Base-by-base conservation (phyloP, 768 basidiomycete genomes). In the Serendipita vermifera region DNA sequence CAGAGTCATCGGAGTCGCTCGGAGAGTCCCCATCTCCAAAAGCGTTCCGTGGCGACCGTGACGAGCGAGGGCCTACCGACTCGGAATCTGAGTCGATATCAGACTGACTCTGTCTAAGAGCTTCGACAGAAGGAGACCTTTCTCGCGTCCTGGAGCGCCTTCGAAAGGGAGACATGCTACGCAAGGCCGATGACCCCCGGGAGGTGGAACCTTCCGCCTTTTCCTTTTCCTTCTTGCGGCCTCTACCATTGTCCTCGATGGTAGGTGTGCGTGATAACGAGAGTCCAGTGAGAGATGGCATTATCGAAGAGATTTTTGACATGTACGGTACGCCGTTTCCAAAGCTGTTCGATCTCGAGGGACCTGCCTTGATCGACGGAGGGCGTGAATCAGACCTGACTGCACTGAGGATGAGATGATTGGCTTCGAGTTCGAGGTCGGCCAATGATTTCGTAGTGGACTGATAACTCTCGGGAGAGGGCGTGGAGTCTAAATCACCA, bases 161-260 rank as follows among this genome's bases (percentile, higher is more conserved):
- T 38, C 72, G 73, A 66, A 96, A 94, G 38, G 92, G 87, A 2
- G 89, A 88, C 62, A 82, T 75, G 41, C 86, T 84, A 35, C 88
- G 81, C 13, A 84, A 76, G 57, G 85, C 83, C 3, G 68, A 68
- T 46, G 68, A 61, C 29, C 65, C 55, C 39, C 69, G 62, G 32
- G 62, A 59, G 31, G 75, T 68, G 39, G 80, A 77, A 0, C 84
- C 83, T 35, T 82, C 77, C 39, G 77, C 77, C 55, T 72, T 76
- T 29, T 74, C 75, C 40, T 69, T 71, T 36, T 67, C 67, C 38
- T 71, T 67, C 5, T 62, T 56, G 35, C 57, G 57, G 32, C 61
- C 60, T 36, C 72, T 66, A 75, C 54, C 83, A 77, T 43, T 48
- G 24, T 54, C 56, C 46, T 54, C 41, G 33, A 29, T 41, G 11